Conservation (phyloP, 768 basidiomycete genomes). For the Boletus rubescentipes region DNA sequence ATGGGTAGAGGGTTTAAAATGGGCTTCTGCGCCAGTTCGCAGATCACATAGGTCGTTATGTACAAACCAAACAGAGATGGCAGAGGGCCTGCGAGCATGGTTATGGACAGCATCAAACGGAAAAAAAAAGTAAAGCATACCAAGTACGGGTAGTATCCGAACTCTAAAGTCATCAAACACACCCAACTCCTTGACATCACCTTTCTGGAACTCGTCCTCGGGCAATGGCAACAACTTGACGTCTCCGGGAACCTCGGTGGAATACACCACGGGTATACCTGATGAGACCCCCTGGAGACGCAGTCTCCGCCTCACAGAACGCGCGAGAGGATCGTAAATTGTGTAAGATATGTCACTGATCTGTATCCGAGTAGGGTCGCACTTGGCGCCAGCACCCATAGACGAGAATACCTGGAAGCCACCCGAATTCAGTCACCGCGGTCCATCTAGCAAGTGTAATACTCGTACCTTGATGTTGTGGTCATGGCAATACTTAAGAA, state of each 20-base stretch:
- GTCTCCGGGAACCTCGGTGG: constrained; percentile 89
- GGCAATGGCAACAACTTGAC: constrained; percentile 87
- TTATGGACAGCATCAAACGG: neutral
- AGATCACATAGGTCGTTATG: constrained; percentile 84
- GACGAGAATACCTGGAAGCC: constrained; percentile 79
- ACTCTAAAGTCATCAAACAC: constrained; percentile 93
- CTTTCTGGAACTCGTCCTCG: constrained; percentile 90
- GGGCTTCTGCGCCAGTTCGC: constrained; percentile 81
- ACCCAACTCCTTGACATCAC: constrained; percentile 83
- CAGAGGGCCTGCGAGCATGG: constrained; percentile 45
- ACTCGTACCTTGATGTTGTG: constrained; percentile 76
- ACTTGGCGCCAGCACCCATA: constrained; percentile 95
- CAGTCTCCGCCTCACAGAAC: constrained; percentile 79
- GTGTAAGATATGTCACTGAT: constrained; percentile 93
- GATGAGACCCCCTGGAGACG: constrained; percentile 59
- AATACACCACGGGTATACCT: constrained; percentile 89
- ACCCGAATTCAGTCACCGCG: neutral
- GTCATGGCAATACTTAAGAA: constrained; percentile 85
- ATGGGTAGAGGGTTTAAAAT: constrained; percentile 82
- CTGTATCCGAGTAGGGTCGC: constrained; percentile 92
- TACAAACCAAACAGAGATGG: constrained; percentile 91
- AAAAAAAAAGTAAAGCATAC: constrained; percentile 37
- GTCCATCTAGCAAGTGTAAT: neutral
- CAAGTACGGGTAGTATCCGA: constrained; percentile 89
- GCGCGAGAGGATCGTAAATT: constrained; percentile 92